phyloP scores from a whole-genome alignment of 2,329 filamentous ascomycete species.

The Fusarium sp. region DNA sequence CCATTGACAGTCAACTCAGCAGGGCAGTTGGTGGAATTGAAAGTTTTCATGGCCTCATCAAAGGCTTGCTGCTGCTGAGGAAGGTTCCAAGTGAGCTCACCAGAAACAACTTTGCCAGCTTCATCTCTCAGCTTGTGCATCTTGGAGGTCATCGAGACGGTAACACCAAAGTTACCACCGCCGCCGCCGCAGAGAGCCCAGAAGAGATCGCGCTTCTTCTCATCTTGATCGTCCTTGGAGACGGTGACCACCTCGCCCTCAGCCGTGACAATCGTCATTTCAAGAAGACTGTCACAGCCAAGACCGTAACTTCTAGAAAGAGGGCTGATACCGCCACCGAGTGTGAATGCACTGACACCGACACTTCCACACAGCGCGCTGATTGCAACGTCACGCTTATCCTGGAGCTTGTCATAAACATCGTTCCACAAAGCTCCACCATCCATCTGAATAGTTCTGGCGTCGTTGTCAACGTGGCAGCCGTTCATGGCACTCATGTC shows the following conservation, averaged over 20 bases:
- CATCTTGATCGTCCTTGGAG: not conserved
- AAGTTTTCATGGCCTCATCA: not conserved
- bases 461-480: not conserved
- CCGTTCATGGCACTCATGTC: conserved; percentile 3
- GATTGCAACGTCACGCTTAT: conserved; percentile 12
- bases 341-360: conserved; percentile 10
- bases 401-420: conserved; percentile 8
- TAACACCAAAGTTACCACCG: conserved; percentile 9
- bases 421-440: conserved; percentile 1
- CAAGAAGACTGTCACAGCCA: conserved; percentile 7
- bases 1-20: conserved; percentile 9
- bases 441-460: conserved; percentile 4
- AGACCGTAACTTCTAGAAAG: conserved; percentile 12
- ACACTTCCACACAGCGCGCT: not conserved
- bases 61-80: conserved; percentile 8
- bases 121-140: conserved; percentile 3
- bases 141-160: not conserved
- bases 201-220: conserved; percentile 8
- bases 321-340: conserved; percentile 7
- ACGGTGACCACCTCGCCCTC: not conserved
- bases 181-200: conserved; percentile 15
- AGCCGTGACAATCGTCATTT: conserved; percentile 2
- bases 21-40: conserved; percentile 1
- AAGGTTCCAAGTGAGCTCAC: not conserved
- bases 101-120: not conserved